Base-by-base conservation (phyloP, 345 rosid species). In the Citrus glauca region DNA sequence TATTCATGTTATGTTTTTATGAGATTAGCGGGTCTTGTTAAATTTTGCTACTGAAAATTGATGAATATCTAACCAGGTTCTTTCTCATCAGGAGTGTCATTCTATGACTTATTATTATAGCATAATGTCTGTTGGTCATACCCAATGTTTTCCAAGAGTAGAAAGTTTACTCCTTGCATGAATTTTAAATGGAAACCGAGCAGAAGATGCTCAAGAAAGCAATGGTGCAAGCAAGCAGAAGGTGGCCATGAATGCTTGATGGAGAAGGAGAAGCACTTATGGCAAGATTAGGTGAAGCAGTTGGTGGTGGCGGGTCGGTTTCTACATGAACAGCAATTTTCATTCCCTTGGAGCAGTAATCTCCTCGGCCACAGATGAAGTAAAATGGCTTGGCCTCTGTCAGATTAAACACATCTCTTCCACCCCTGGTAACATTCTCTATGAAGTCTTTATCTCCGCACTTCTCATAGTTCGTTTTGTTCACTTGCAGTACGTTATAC, bases 321-420 rank as follows among this genome's bases (percentile, higher is more conserved):
- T 69, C 69, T 38, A 85, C 90, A 0, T 61, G 4, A 11, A 87
- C 82, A 1, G 85, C 82, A 1, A 93, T 74, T 77, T 88, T 91
- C 93, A 93, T 84, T 19, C 96, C 92, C 27, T 75, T 40, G 38
- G 66, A 77, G 76, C 98, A 89, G 82, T 86, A 89, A 17, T 63
- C 37, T 6, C 94, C 92, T 45, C 87, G 72, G 33, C 94, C 79
- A 45, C 91, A 81, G 24, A 91, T 64, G 89, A 93, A 93, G 72
- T 93, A 88, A 73, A 87, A 90, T 8, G 90, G 79, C 80, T 72
- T 82, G 5, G 90, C 84, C 60, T 85, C 77, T 7, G 82, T 57
- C 19, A 93, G 89, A 14, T 91, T 82, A 45, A 83, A 83, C 69
- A 91, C 96, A 45, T 93, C 96, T 27, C 93, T 73, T 4, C 94